Conservation (phyloP, 2,329 filamentous ascomycete species). For the Aschersonia sp. region DNA sequence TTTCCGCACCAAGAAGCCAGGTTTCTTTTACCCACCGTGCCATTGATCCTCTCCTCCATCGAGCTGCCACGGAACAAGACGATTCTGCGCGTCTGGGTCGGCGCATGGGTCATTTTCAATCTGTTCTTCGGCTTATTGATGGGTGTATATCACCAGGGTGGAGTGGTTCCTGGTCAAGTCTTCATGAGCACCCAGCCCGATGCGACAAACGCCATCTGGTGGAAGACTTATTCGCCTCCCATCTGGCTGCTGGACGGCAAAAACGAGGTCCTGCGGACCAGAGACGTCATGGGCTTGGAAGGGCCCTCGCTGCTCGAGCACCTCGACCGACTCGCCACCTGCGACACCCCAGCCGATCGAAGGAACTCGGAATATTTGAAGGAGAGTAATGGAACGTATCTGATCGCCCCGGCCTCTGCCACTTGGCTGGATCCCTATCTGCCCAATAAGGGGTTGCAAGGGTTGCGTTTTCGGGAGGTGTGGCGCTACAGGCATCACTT, state of each 20-base stretch:
- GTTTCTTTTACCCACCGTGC: slow-evolving; percentile 62
- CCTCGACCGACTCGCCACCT: slow-evolving; percentile 45
- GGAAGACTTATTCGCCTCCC: slow-evolving; percentile 75
- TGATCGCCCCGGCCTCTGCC: slow-evolving; percentile 62
- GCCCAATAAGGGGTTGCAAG: slow-evolving; percentile 41
- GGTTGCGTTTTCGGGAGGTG: slow-evolving; percentile 51
- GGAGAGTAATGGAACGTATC: slow-evolving; percentile 48
- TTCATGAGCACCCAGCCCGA: slow-evolving; percentile 58
- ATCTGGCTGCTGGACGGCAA: slow-evolving; percentile 69
- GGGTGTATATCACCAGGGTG: slow-evolving; percentile 73
- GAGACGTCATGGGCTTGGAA: slow-evolving; percentile 60
- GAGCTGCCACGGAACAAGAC: slow-evolving; percentile 43
- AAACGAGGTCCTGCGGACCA: slow-evolving; percentile 55
- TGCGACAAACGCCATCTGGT: slow-evolving; percentile 61
- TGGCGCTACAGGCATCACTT: slow-evolving; percentile 56
- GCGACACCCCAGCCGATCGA: slow-evolving; percentile 42
- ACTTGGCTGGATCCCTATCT: slow-evolving; percentile 53
- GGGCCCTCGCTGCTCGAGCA: slow-evolving; percentile 44
- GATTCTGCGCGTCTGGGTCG: slow-evolving; percentile 39
- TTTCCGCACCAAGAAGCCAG: slow-evolving; percentile 72
- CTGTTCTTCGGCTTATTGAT: slow-evolving; percentile 53
- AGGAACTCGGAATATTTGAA: slow-evolving; percentile 42
- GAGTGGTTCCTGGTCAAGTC: slow-evolving; percentile 60
- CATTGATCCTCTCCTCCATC: slow-evolving; percentile 62
- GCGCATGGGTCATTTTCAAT: slow-evolving; percentile 57